Evolutionary conservation across 78 protist genomes (phyloP).

Genomic region (Dictyostelium purpureum): DNA sequence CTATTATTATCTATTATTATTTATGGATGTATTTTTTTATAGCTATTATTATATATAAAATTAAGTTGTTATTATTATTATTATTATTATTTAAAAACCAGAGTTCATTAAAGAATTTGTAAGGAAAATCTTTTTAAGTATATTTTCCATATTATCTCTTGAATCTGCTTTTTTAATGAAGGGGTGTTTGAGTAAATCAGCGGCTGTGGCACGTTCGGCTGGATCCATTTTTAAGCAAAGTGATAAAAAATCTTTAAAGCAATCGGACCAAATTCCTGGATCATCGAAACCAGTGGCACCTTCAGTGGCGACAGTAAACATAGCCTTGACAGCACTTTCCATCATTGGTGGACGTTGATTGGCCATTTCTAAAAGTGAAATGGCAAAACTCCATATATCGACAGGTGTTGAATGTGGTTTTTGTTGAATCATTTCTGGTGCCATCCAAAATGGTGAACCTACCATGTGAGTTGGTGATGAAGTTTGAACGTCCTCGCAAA

Average conservation of each 20-base stretch:
- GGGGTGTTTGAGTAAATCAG: slow-evolving; percentile 55
- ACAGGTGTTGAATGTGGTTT: slow-evolving; percentile 52
- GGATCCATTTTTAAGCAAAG: slow-evolving; percentile 60
- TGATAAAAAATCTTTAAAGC: slow-evolving; percentile 67
- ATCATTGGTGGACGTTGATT: slow-evolving; percentile 79
- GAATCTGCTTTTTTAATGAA: slow-evolving; percentile 75
- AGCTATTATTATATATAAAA: too few relatives aligned
- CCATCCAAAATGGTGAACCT: slow-evolving; percentile 85
- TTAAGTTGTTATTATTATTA: background rate
- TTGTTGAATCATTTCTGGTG: slow-evolving; percentile 81
- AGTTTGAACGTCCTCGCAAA: slow-evolving; percentile 48
- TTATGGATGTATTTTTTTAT: too few relatives aligned
- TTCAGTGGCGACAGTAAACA: slow-evolving; percentile 74
- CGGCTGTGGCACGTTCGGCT: slow-evolving; percentile 75
- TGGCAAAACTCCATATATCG: slow-evolving; percentile 83
- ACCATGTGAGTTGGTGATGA: slow-evolving; percentile 77
- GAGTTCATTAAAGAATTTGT: slow-evolving; percentile 75
- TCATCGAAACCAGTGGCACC: slow-evolving; percentile 69
- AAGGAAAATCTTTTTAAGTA: slow-evolving; percentile 75
- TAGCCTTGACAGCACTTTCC: slow-evolving; percentile 75
- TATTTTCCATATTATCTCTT: slow-evolving; percentile 67
- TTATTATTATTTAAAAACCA: slow-evolving; percentile 27
- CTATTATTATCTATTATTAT: too few relatives aligned
- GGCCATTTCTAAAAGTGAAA: slow-evolving; percentile 72
- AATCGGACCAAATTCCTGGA: slow-evolving; percentile 70